Evolutionary conservation across 495 filamentous ascomycete genomes (phyloP).

Genomic region (Podospora appendiculata): DNA sequence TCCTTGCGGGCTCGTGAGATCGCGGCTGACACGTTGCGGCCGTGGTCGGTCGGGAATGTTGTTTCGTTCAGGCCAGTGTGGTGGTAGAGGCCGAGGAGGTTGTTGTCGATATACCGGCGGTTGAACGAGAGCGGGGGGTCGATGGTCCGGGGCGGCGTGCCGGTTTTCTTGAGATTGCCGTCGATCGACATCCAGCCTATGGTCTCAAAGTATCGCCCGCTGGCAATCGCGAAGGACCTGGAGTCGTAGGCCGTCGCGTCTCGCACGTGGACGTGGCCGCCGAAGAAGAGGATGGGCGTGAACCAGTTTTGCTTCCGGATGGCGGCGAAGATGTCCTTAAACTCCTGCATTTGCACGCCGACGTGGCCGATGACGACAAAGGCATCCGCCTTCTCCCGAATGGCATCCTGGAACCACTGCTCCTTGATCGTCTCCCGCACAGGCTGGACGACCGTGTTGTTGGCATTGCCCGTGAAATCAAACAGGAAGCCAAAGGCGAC

Average conservation of each 20-base stretch:
- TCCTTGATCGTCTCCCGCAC: slow-evolving; percentile 75
- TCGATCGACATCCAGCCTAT: slow-evolving; percentile 88
- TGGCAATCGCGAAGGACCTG: slow-evolving; percentile 74
- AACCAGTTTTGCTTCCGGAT: slow-evolving; percentile 72
- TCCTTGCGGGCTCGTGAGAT: slow-evolving; percentile 63
- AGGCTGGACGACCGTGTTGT: slow-evolving; percentile 77
- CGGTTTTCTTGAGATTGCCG: slow-evolving; percentile 47
- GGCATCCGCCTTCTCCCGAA: slow-evolving; percentile 77
- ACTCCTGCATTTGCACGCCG: slow-evolving; percentile 70
- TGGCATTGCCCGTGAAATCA: slow-evolving; percentile 80
- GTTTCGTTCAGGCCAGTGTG: slow-evolving; percentile 63
- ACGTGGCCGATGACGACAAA: slow-evolving; percentile 88
- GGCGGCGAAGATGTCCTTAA: slow-evolving; percentile 62
- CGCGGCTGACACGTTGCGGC: slow-evolving; percentile 60
- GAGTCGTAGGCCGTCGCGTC: slow-evolving; percentile 77
- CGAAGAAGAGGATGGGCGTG: slow-evolving; percentile 87
- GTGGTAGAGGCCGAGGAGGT: slow-evolving; percentile 74
- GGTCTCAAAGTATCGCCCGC: slow-evolving; percentile 97
- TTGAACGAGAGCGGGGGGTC: slow-evolving; percentile 43
- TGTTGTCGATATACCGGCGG: slow-evolving; percentile 91
- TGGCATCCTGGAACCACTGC: slow-evolving; percentile 82
- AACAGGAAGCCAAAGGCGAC: slow-evolving; percentile 91
- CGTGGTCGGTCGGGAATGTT: slow-evolving; percentile 73
- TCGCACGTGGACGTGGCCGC: slow-evolving; percentile 84
- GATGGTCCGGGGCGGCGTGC: not conserved